A percentile compares a stretch with the other conserved stretches of the same genome.
These are phyloP conservation scores for Candida nitratophila DNA, from an alignment of 805 yeast genomes.

Conservation along the genomic window DNA sequence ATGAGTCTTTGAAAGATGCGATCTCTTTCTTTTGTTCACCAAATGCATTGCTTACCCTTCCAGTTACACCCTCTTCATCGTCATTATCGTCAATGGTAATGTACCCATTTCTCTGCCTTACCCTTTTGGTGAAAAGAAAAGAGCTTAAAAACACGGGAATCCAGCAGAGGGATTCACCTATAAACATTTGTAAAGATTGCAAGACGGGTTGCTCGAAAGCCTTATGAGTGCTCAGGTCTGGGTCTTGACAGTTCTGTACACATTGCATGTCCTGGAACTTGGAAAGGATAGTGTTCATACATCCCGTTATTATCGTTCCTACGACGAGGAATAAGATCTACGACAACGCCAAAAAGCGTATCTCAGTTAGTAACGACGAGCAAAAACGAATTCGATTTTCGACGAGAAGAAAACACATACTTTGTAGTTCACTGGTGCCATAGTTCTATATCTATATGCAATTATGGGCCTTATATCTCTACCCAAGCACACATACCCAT, in stretches of 20 bases:
- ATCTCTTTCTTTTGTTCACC: constrained; percentile 5
- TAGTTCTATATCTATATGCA: too few species aligned
- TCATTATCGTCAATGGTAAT: not conserved
- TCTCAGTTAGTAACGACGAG: too few species aligned
- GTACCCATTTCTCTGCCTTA: not conserved
- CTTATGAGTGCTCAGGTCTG: constrained; percentile 33
- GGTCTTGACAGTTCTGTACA: constrained; percentile 45
- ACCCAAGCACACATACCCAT: too few species aligned
- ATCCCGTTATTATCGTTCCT: constrained; percentile 63
- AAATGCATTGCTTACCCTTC: not conserved
- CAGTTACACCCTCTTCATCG: not conserved
- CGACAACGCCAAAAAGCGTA: too few species aligned
- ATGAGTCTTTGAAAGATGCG: constrained; percentile 18
- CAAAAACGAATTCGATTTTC: too few species aligned
- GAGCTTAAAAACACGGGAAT: constrained; percentile 17
- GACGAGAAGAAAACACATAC: too few species aligned
- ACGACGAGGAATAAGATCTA: constrained; percentile 27
- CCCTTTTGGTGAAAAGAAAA: not conserved
- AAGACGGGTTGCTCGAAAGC: constrained; percentile 71
- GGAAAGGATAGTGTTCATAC: constrained; percentile 65
- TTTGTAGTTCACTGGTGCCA: not conserved
- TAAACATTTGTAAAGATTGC: constrained; percentile 76
- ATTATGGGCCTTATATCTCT: too few species aligned
- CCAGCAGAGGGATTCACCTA: constrained; percentile 53
- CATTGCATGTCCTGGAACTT: constrained; percentile 74